Evolutionary conservation across 768 basidiomycete species (phyloP).

Genomic region (Xerocomellus intermedius): DNA sequence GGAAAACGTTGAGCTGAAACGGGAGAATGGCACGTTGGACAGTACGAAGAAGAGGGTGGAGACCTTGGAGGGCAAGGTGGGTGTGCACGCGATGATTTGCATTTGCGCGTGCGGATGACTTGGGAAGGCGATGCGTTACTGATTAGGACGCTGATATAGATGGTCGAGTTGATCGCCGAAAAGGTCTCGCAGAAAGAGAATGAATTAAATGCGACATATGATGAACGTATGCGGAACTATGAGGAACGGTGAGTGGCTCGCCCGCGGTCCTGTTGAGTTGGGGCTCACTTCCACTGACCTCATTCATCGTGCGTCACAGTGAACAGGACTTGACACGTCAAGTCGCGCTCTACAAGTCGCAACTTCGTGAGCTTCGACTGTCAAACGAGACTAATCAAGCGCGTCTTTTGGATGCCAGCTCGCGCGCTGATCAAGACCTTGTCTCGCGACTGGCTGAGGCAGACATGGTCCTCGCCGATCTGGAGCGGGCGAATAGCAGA

Average conservation of each 20-base stretch:
- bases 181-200: conserved; percentile 92
- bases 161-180: conserved; percentile 92
- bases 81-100: conserved; percentile 9
- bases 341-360: conserved; percentile 80
- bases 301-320: conserved; percentile 38
- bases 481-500: conserved; percentile 92
- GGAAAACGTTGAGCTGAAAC: conserved; percentile 81
- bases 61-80: conserved; percentile 79
- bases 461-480: conserved; percentile 92
- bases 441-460: conserved; percentile 87
- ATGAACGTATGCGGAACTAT: conserved; percentile 93
- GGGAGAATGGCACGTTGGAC: conserved; percentile 65
- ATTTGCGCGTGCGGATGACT: background rate
- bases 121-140: background rate
- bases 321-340: conserved; percentile 95
- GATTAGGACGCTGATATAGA: conserved; percentile 46
- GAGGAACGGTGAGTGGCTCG: conserved; percentile 74
- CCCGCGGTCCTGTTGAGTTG: background rate
- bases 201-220: conserved; percentile 94
- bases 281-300: background rate
- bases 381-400: conserved; percentile 94
- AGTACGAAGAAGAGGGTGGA: conserved; percentile 73
- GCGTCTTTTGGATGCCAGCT: conserved; percentile 85
- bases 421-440: conserved; percentile 93
- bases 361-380: conserved; percentile 84